Conservation (phyloP, 192 early-diverging fungal genomes). For the Oehlia diaphana region DNA sequence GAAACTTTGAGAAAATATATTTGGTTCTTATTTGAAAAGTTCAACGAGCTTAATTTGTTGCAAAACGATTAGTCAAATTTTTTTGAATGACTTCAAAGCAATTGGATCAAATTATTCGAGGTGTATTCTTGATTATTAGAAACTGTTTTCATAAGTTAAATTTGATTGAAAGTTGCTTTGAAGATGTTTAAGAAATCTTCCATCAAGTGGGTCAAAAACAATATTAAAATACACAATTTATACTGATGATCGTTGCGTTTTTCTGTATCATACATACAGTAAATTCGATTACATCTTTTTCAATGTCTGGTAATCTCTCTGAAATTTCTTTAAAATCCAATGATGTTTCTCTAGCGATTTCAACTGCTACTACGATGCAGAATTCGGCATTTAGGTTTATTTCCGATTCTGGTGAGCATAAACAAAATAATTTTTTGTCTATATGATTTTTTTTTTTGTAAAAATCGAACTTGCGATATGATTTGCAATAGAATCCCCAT, state of each 20-base stretch:
- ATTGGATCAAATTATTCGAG: too few relatives aligned
- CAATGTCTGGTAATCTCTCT: background rate
- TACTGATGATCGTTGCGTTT: background rate
- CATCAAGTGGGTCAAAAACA: background rate
- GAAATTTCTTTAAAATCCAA: background rate
- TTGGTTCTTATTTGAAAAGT: too few relatives aligned
- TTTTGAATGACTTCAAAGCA: too few relatives aligned
- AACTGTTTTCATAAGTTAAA: too few relatives aligned
- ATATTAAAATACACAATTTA: background rate
- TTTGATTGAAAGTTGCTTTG: background rate
- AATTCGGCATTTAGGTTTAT: background rate
- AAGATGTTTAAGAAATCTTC: background rate
- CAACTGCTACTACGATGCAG: background rate
- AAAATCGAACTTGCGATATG: background rate
- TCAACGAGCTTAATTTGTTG: too few relatives aligned
- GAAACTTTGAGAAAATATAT: too few relatives aligned
- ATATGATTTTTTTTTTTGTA: background rate
- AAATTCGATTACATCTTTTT: background rate
- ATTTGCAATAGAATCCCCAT: constrained; percentile 14
- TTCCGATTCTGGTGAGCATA: background rate
- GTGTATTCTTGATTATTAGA: too few relatives aligned
- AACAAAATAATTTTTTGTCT: background rate
- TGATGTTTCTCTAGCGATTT: background rate
- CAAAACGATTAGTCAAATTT: too few relatives aligned
- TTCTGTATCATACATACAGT: background rate